Evolutionary conservation across 495 filamentous ascomycete genomes (phyloP), one percentile per base, ranked within the genome.

Genomic region (Bryoglossum gracile): DNA sequence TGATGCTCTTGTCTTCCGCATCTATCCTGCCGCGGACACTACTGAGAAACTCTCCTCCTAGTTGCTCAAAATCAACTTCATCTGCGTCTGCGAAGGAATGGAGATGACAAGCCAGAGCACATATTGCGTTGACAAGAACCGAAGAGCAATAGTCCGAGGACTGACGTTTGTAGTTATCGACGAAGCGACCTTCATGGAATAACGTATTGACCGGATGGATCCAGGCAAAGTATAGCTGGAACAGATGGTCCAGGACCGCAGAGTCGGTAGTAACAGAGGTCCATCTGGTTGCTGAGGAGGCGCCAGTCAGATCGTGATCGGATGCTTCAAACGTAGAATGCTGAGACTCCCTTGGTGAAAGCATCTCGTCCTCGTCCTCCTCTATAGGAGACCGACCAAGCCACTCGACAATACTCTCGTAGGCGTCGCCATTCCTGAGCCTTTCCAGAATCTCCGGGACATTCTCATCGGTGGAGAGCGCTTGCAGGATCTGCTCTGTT

Each of bases 191-290:
- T 45, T 70, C 66, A 46, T 55, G 63, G 50, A 70, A 69, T 14
- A 70, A 52, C 45, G 67, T 68, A 37, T 69, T 65, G 8, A 69
- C 64, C 8, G 67, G 67, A 53, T 70, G 66, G 14, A 70, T 56
- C 66, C 66, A 70, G n/a, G 65, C 58, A 39, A 70, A 68, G 39
- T 68, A 70, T 17, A 70, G 56, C n/a, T 65, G 62, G 48, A 70
- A 62, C 19, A 70, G 47, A 44, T 70, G 67, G 23, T 65, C 53
- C 9, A 64, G 28, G 24, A 68, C 41, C 9, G 40, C 56, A 22
- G 59, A 43, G 40, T 65, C 57, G 1, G 46, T 25, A 11, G 49
- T 64, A 24, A 70, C 65, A 11, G 48, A 48, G 17, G 66, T 69
- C 67, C 67, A 70, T 33, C 34, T 42, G 22, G 51, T 14, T 13